Evolutionary conservation across 2,329 filamentous ascomycete species (phyloP), one percentile per base, ranked within the genome.

Genomic region (Fusarium luffae): DNA sequence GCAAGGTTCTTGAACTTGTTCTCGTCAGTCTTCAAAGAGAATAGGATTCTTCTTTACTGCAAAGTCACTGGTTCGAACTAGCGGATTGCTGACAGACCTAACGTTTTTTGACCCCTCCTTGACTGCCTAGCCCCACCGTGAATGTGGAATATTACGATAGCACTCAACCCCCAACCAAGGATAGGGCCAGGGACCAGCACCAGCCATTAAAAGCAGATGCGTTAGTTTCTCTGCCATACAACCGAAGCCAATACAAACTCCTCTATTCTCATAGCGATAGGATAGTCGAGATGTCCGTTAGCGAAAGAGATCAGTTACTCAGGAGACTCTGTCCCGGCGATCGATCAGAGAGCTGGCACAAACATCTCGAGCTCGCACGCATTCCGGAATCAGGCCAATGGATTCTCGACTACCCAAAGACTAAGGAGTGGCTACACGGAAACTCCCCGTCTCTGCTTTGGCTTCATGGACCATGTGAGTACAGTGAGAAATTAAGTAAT

Each of bases 381-480:
- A 55, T 67, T 10, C 42, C 50, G 3, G 51, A 27, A 0, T 18
- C 25, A 6, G 34, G 21, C 5, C 9, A 46, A n/a, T 58, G 42
- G 42, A 19, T 68, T 44, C 43, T 67, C 1, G 42, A 68, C 4
- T 4, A 63, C 16, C 4, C 25, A 8, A 37, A 12, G 7, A 27
- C n/a, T 2, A 12, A 27, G 7, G 13, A 10, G 4, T 67, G 63
- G 64, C 21, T 63, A 1, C 10, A 1, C 0, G 14, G 21, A 2
- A 13, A 7, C 2, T 9, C 23, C 2, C 1, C 7, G 1, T 12
- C 21, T 0, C 12, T 68, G 1, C 21, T 67, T 14, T 67, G 64
- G 63, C 57, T 67, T 13, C 27, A 68, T 13, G 64, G 64, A 12
- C 57, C 30, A 37, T 34, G 63, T 66, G 12, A n/a, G 54, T 4